These are phyloP conservation scores for Tylopilus plumbeoviolaceoides DNA, from an alignment of 768 basidiomycete species.

Conservation along the genomic window DNA sequence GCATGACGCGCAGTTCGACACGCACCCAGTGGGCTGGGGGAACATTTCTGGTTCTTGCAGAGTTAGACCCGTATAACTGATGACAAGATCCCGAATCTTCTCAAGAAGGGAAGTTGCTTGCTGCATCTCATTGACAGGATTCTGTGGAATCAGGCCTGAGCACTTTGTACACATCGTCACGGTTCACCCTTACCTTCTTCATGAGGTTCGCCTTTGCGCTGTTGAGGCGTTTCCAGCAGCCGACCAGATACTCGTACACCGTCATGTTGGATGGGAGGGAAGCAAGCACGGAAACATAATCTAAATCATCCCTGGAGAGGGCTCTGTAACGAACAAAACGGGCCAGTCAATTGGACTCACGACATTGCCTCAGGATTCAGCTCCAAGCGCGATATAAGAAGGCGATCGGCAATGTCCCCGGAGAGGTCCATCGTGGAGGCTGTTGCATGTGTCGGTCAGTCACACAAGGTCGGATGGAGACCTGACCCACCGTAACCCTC, in stretches of 20 bases:
- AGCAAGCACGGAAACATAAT: slow-evolving; percentile 67
- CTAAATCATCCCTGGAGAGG: slow-evolving; percentile 60
- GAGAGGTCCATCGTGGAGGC: slow-evolving; percentile 43
- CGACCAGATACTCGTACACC: slow-evolving; percentile 83
- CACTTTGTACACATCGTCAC: slow-evolving; percentile 26
- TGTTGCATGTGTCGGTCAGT: slow-evolving; percentile 9
- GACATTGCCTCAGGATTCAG: slow-evolving; percentile 68
- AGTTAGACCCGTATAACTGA: slow-evolving; percentile 85
- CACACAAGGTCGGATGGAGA: neutral
- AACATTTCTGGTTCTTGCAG: slow-evolving; percentile 95
- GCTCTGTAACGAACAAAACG: neutral
- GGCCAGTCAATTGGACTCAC: slow-evolving; percentile 39
- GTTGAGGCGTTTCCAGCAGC: slow-evolving; percentile 89
- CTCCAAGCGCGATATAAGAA: slow-evolving; percentile 82
- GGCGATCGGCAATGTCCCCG: slow-evolving; percentile 64
- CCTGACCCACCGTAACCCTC: slow-evolving; percentile 46
- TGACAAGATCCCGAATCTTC: slow-evolving; percentile 73
- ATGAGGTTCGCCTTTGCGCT: slow-evolving; percentile 45
- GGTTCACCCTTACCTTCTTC: slow-evolving; percentile 51
- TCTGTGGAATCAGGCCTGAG: slow-evolving; percentile 36
- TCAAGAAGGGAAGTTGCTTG: slow-evolving; percentile 63
- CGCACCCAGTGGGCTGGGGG: slow-evolving; percentile 77
- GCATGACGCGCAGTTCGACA: slow-evolving; percentile 6
- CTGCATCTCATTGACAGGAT: slow-evolving; percentile 53
- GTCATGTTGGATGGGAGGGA: slow-evolving; percentile 77